These are phyloP conservation scores for Akebia trifoliata DNA, from an alignment of 164 flowering plant genomes.

Conservation along the genomic window DNA sequence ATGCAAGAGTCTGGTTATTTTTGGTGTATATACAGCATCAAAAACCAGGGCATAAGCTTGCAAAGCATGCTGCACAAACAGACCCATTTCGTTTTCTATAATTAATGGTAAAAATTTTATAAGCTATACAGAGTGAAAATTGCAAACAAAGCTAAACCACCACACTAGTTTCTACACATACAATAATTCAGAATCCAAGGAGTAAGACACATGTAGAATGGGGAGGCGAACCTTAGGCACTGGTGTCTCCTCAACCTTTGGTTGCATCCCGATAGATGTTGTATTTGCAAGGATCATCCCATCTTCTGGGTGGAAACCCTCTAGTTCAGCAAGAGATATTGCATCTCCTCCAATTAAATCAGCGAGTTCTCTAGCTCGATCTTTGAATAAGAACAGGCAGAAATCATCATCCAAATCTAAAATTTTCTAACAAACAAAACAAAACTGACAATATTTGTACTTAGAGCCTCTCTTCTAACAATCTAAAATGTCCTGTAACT, in stretches of 20 bases:
- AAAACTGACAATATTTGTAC: background rate
- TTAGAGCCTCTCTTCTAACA: background rate
- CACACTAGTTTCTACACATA: too few species aligned
- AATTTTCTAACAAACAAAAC: background rate
- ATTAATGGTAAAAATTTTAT: too few species aligned
- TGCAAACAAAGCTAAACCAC: too few species aligned
- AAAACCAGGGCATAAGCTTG: constrained; percentile 65
- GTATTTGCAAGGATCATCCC: constrained; percentile 94
- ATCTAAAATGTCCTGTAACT: background rate
- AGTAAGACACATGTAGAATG: background rate
- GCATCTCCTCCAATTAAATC: constrained; percentile 75
- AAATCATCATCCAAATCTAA: constrained; percentile 8
- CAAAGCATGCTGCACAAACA: constrained; percentile 58
- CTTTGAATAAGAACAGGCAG: constrained; percentile 26
- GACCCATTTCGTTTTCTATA: background rate
- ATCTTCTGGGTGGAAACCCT: constrained; percentile 63
- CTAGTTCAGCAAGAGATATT: constrained; percentile 56
- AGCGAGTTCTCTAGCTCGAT: constrained; percentile 80
- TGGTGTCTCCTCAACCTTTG: constrained; percentile 81
- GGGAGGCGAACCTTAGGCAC: constrained; percentile 66
- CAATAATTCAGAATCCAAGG: too few species aligned
- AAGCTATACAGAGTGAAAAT: too few species aligned
- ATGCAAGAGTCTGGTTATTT: constrained; percentile 70
- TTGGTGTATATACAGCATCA: constrained; percentile 94
- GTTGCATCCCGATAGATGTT: constrained; percentile 96